A percentile compares a stretch with the other conserved stretches of the same genome.
These are phyloP conservation scores for Apophysomyces ossiformis DNA, from an alignment of 371 early-diverging fungal species.

Conservation along the genomic window DNA sequence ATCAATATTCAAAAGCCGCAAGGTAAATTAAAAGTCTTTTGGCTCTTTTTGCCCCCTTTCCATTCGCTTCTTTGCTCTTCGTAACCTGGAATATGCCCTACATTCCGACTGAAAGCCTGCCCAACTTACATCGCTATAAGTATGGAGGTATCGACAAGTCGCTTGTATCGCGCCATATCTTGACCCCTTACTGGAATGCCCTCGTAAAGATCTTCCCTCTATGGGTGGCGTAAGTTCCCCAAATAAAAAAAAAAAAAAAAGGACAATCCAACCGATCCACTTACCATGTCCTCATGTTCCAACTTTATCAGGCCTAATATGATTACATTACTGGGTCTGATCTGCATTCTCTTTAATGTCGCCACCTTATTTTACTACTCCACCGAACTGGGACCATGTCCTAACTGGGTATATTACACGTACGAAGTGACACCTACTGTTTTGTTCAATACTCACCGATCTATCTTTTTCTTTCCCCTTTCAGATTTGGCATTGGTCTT, in stretches of 20 bases:
- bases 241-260: too few relatives aligned
- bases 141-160: slow-evolving; percentile 91
- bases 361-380: slow-evolving; percentile 71
- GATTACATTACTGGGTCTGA: slow-evolving; percentile 94
- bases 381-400: slow-evolving; percentile 82
- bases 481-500: slow-evolving; percentile 83
- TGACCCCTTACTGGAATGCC: slow-evolving; percentile 91
- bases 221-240: slow-evolving; percentile 81
- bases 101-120: slow-evolving; percentile 40
- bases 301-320: slow-evolving; percentile 85
- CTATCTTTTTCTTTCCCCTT: not conserved
- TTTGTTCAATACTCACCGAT: not conserved
- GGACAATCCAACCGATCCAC: not conserved
- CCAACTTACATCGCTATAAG: slow-evolving; percentile 78
- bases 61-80: not conserved
- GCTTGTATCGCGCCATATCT: slow-evolving; percentile 83
- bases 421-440: slow-evolving; percentile 13
- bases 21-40: not conserved
- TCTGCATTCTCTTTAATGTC: slow-evolving; percentile 81
- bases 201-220: slow-evolving; percentile 87
- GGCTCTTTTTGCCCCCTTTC: slow-evolving; percentile 7
- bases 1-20: not conserved
- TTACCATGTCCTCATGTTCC: not conserved
- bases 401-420: slow-evolving; percentile 87
- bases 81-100: slow-evolving; percentile 25